Base-by-base conservation (phyloP, 2,329 filamentous ascomycete genomes). In the Arthroderma sp. region DNA sequence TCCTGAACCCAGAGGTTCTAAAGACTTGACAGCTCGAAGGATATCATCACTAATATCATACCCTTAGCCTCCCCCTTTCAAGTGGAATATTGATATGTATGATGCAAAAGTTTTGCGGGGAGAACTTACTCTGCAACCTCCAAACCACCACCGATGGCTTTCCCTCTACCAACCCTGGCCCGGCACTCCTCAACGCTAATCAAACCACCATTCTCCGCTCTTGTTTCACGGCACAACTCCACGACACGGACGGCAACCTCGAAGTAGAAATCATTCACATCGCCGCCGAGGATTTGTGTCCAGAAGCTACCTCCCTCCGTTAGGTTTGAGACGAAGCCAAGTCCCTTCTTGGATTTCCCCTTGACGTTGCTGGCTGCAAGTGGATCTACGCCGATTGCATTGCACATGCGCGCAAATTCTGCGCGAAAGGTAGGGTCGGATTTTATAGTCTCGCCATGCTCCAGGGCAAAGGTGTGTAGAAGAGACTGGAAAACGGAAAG, bases 211-310 rank as follows among this genome's bases (percentile, higher is more conserved):
- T 98, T 98, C 65, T 95, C 89, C 3, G 77, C 78, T 43, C 91
- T 73, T 38, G 87, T 95, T 43, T 81, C 78, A 4, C 86, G 74
- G 60, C 91, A 98, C 5, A 95, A 79, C 63, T 96, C 89, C 4
- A 98, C 91, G 1, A 96, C 84, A 41, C 85, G 76, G n/a, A 96
- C 89, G 1, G 87, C 91, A 38, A 98, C 78, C 69, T 94, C 89
- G 63, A 96, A 96, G 68, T 96, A 98, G 61, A 98, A 98, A 63
- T 98, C 91, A 61, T 95, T 94, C 54, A 98, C 88, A 55, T 81
- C 87, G 48, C 83, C 78, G 29, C 91, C 91, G 15, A 96, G 74
- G 50, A 96, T 77, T 68, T 95, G 88, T 6, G 86, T 83, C 89
- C 91, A 96, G 47, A 95, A 80, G 47, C 82, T 91, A 11, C 77